Evolutionary conservation across 768 basidiomycete species (phyloP).

Genomic region (Tylopilus subfusipes): DNA sequence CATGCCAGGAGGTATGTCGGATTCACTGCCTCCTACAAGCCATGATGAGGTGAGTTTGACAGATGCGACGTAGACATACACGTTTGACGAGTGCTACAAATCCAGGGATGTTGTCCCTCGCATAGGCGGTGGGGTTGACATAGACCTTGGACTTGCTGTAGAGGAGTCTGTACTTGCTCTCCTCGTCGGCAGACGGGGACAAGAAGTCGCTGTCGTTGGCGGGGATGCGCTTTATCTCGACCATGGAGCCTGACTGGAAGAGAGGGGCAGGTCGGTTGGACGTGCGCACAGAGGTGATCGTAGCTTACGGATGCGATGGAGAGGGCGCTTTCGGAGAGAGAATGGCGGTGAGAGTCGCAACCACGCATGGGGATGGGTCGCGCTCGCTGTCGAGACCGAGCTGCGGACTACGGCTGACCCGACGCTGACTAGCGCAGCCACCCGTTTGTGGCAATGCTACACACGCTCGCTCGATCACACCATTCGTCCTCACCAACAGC

Average conservation of each 20-base stretch:
- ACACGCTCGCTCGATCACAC: background rate
- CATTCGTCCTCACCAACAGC: background rate
- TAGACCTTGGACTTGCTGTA: conserved; percentile 95
- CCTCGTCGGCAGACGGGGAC: conserved; percentile 40
- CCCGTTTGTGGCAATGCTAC: conserved; percentile 22
- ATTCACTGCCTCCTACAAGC: conserved; percentile 62
- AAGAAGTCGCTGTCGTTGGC: conserved; percentile 13
- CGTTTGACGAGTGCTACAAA: conserved; percentile 90
- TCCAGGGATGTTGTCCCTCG: conserved; percentile 90
- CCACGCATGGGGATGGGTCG: conserved; percentile 15
- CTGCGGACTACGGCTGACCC: conserved; percentile 9
- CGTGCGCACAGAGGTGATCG: background rate
- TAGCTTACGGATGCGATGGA: conserved; percentile 48
- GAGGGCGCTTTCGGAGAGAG: conserved; percentile 43
- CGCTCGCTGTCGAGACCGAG: conserved; percentile 1
- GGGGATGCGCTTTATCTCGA: conserved; percentile 59
- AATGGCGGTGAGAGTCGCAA: conserved; percentile 22
- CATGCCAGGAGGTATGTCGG: conserved; percentile 83
- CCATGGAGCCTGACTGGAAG: conserved; percentile 57
- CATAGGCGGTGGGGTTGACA: conserved; percentile 89
- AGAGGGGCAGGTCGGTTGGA: conserved; percentile 10
- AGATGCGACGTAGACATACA: conserved; percentile 42
- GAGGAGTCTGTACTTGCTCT: conserved; percentile 65
- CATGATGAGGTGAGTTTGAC: conserved; percentile 8
- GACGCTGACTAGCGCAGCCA: conserved; percentile 14